Conservation (phyloP, 345 rosid genomes). For the Citrus medica region DNA sequence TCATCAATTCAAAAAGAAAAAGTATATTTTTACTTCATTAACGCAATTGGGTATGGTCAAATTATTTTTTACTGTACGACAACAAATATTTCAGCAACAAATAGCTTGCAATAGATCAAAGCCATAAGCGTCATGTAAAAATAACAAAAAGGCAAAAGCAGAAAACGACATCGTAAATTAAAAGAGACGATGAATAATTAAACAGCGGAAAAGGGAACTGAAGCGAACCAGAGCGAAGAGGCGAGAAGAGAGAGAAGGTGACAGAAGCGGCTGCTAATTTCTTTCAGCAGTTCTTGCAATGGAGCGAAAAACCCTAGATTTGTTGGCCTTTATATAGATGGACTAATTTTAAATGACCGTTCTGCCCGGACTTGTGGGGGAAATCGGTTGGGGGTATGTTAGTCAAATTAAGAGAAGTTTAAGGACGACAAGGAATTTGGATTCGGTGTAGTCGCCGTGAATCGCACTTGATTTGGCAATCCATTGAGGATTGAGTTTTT, state of each 20-base stretch:
- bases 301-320: constrained; percentile 2
- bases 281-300: background rate
- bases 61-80: background rate
- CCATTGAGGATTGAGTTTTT: background rate
- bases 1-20: too few species aligned
- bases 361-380: background rate
- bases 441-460: background rate
- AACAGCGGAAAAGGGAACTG: background rate
- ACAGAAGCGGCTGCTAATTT: constrained; percentile 5
- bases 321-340: background rate
- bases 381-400: background rate
- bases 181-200: background rate
- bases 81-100: background rate
- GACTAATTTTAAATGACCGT: background rate
- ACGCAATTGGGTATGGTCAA: too few species aligned
- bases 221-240: background rate
- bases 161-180: too few species aligned
- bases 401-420: background rate
- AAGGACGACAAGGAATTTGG: background rate
- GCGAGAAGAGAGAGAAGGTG: too few species aligned
- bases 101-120: background rate
- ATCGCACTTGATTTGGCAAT: background rate
- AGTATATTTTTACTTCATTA: too few species aligned
- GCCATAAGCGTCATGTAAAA: background rate
- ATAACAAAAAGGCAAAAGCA: background rate